These are phyloP conservation scores for Simplicillium aogashimaense DNA, from an alignment of 2,329 filamentous ascomycete genomes.

Conservation along the genomic window DNA sequence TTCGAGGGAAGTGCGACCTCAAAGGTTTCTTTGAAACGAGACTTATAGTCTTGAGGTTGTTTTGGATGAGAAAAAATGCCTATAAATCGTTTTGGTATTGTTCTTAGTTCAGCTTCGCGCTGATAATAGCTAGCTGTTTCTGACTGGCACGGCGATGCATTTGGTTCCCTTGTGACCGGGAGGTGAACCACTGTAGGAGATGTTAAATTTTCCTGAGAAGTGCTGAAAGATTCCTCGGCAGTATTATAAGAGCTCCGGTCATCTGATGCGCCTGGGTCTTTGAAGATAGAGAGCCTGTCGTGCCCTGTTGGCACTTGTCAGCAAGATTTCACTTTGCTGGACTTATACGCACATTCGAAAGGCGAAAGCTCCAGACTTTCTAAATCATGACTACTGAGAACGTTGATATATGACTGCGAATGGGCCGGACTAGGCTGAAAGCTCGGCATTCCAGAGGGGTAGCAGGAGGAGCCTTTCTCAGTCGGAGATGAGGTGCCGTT, in stretches of 20 bases:
- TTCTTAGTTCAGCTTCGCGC: conserved; percentile 26
- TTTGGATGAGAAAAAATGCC: conserved; percentile 20
- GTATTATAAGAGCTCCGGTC: conserved; percentile 16
- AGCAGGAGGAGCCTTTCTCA: conserved; percentile 21
- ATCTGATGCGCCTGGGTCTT: conserved; percentile 11
- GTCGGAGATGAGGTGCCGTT: conserved; percentile 8
- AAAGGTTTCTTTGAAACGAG: conserved; percentile 32
- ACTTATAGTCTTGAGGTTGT: conserved; percentile 17
- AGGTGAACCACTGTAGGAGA: no score
- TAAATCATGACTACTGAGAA: conserved; percentile 19
- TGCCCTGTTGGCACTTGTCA: conserved; percentile 11
- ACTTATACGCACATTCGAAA: conserved; percentile 18
- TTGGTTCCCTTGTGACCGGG: no score
- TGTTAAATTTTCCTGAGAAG: neutral
- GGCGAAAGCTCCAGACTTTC: conserved; percentile 24
- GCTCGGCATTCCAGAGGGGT: conserved; percentile 21
- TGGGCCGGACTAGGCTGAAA: conserved; percentile 21
- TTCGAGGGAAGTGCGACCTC: conserved; percentile 9
- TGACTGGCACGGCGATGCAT: conserved; percentile 10
- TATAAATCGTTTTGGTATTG: conserved; percentile 30
- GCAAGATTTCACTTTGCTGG: neutral
- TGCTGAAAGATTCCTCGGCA: conserved; percentile 10
- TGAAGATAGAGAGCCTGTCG: conserved; percentile 9
- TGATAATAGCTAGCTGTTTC: conserved; percentile 26
- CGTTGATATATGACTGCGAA: conserved; percentile 16